Conservation (phyloP, 768 basidiomycete species). For the Xerocomellus dryophilus region DNA sequence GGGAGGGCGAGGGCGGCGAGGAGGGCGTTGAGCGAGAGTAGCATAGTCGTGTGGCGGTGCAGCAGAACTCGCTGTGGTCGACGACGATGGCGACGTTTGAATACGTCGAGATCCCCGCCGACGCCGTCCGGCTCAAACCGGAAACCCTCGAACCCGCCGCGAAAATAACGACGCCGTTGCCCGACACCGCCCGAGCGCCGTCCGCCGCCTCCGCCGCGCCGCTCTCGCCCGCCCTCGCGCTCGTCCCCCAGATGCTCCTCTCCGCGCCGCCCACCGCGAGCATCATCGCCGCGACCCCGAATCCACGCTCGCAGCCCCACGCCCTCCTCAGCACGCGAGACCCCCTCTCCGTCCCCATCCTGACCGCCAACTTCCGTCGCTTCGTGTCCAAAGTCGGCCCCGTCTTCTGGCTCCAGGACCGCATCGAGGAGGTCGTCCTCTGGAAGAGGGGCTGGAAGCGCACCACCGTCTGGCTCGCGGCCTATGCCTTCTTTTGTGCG, state of each 20-base stretch:
- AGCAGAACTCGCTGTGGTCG: background rate
- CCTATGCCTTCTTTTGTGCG: slow-evolving; percentile 79
- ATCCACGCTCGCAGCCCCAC: background rate
- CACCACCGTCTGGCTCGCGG: slow-evolving; percentile 72
- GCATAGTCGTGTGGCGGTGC: slow-evolving; percentile 4
- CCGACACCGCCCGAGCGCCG: slow-evolving; percentile 7
- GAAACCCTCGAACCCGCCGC: slow-evolving; percentile 33
- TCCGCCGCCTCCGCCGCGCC: slow-evolving; percentile 13
- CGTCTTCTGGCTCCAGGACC: slow-evolving; percentile 87
- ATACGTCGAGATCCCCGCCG: slow-evolving; percentile 41
- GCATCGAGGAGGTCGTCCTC: slow-evolving; percentile 78
- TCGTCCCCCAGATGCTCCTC: slow-evolving; percentile 41
- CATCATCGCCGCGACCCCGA: slow-evolving; percentile 8
- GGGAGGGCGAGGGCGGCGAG: slow-evolving; percentile 45
- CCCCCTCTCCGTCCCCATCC: slow-evolving; percentile 73
- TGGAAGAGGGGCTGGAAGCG: slow-evolving; percentile 77
- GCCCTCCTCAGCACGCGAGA: slow-evolving; percentile 55
- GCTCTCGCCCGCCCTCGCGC: slow-evolving; percentile 31
- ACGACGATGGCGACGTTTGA: slow-evolving; percentile 35
- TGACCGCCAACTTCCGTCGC: slow-evolving; percentile 61
- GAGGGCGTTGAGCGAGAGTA: slow-evolving; percentile 43
- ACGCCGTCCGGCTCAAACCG: slow-evolving; percentile 27
- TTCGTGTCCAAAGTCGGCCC: slow-evolving; percentile 76
- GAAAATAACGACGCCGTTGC: slow-evolving; percentile 43
- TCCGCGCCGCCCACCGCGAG: slow-evolving; percentile 4